Conservation (phyloP, 192 early-diverging fungal genomes). For the Coemansia sp. region DNA sequence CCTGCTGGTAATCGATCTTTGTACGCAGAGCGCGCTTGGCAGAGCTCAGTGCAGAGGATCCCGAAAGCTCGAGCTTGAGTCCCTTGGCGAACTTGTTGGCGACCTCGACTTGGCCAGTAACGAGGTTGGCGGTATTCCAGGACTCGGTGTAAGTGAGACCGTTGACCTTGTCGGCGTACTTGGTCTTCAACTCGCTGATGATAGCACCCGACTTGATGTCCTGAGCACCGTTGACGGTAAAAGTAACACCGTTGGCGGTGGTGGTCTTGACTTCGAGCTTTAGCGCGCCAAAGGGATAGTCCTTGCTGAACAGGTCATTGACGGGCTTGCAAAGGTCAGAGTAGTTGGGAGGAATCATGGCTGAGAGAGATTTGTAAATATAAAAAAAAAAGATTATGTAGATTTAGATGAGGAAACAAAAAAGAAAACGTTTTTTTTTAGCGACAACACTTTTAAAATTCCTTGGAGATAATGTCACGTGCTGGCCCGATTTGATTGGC, state of each 20-base stretch:
- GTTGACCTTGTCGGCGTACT: conserved; percentile 92
- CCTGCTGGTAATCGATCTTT: conserved; percentile 95
- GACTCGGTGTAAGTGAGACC: conserved; percentile 96
- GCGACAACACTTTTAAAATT: background rate
- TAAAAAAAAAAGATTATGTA: background rate
- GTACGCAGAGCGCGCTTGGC: conserved; percentile 50
- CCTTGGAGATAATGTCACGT: conserved; percentile 12
- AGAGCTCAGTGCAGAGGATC: conserved; percentile 80
- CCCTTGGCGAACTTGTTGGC: conserved; percentile 95
- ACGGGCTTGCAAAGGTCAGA: conserved; percentile 93
- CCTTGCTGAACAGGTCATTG: conserved; percentile 96
- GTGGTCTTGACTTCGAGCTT: conserved; percentile 99
- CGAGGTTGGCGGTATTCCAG: conserved; percentile 94
- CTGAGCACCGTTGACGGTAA: conserved; percentile 93
- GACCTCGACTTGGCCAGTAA: conserved; percentile 91
- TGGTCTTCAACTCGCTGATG: conserved; percentile 96
- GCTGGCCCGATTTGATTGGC: conserved; percentile 24
- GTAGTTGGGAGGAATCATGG: conserved; percentile 80
- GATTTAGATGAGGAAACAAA: background rate
- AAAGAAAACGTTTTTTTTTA: background rate
- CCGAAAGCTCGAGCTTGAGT: conserved; percentile 90
- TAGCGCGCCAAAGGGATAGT: conserved; percentile 90
- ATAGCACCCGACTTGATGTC: conserved; percentile 96
- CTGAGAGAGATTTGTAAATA: background rate
- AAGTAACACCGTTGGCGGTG: conserved; percentile 94